These are phyloP conservation scores for Aureobasidium sp. DNA, from an alignment of 2,329 filamentous ascomycete genomes.

Conservation along the genomic window DNA sequence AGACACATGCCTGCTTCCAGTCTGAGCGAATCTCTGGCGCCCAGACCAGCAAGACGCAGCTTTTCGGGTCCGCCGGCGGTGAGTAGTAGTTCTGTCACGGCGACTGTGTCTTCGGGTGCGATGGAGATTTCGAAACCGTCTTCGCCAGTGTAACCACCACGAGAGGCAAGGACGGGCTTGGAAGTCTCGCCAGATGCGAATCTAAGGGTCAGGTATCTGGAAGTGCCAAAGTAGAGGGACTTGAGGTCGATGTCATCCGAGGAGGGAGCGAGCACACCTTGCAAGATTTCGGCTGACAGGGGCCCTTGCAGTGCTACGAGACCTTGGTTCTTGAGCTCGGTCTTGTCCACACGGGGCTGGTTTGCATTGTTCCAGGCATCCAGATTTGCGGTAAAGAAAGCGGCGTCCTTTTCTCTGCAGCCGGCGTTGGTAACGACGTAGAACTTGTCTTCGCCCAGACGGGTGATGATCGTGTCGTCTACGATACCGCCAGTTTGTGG, in stretches of 20 bases:
- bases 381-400: constrained; percentile 65
- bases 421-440: constrained; percentile 95
- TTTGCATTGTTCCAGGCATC: constrained; percentile 47
- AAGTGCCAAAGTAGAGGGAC: constrained; percentile 73
- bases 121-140: constrained; percentile 97
- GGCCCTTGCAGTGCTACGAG: constrained; percentile 88
- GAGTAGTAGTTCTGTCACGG: constrained; percentile 62
- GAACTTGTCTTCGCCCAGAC: constrained; percentile 61
- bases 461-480: constrained; percentile 86
- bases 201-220: constrained; percentile 55
- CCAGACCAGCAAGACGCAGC: constrained; percentile 76
- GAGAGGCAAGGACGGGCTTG: constrained; percentile 61
- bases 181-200: constrained; percentile 44
- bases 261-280: constrained; percentile 49
- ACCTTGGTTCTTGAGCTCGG: constrained; percentile 53
- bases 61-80: constrained; percentile 48
- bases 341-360: constrained; percentile 25
- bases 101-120: constrained; percentile 53
- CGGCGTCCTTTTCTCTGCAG: constrained; percentile 79
- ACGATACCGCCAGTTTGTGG: constrained; percentile 79
- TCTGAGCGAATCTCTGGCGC: constrained; percentile 81
- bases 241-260: constrained; percentile 43
- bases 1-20: constrained; percentile 97
- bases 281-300: constrained; percentile 59
- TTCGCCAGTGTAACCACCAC: constrained; percentile 93